A percentile compares a stretch with the other conserved stretches of the same genome.
Evolutionary conservation across 148 eudicot genomes (phyloP).

Genomic region (Limonium bicolor): DNA sequence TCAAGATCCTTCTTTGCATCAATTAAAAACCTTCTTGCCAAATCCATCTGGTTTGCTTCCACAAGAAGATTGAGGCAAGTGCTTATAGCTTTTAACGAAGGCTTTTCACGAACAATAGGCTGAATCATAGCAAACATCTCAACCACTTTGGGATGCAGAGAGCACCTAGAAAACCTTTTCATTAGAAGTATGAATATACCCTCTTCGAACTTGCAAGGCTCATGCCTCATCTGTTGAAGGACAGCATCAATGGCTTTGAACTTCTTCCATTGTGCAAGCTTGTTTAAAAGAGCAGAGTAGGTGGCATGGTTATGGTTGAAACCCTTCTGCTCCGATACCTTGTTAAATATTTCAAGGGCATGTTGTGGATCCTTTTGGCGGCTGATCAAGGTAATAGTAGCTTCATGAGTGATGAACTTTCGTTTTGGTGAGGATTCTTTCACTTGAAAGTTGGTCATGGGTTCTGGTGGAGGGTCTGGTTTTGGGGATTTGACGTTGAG

Average conservation of each 20-base stretch:
- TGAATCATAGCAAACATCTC: constrained; percentile 60
- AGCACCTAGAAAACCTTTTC: constrained; percentile 64
- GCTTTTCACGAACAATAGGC: constrained; percentile 56
- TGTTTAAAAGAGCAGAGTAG: constrained; percentile 55
- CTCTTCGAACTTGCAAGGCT: constrained; percentile 76
- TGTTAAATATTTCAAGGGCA: constrained; percentile 71
- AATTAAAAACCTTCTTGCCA: constrained; percentile 46
- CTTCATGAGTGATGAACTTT: constrained; percentile 52
- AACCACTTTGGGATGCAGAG: constrained; percentile 51
- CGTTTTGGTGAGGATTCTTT: too few relatives aligned
- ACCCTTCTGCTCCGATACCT: constrained; percentile 61
- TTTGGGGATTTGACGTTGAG: constrained; percentile 9
- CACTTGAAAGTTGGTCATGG: too few relatives aligned
- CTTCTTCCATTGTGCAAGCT: constrained; percentile 52
- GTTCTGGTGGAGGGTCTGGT: constrained; percentile 25
- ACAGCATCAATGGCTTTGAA: constrained; percentile 56
- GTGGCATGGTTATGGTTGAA: constrained; percentile 74
- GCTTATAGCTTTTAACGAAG: constrained; percentile 71
- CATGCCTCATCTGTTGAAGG: constrained; percentile 67
- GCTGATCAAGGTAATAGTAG: constrained; percentile 44
- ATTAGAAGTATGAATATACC: constrained; percentile 69
- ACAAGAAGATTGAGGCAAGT: constrained; percentile 85
- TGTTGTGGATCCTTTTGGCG: constrained; percentile 57
- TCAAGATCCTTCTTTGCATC: constrained; percentile 30
- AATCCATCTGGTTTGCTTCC: constrained; percentile 54